Percentiles rank a stretch among this genome's conserved stretches.
Evolutionary conservation across 345 rosid genomes (phyloP).

Genomic region (Trapa bicornis): DNA sequence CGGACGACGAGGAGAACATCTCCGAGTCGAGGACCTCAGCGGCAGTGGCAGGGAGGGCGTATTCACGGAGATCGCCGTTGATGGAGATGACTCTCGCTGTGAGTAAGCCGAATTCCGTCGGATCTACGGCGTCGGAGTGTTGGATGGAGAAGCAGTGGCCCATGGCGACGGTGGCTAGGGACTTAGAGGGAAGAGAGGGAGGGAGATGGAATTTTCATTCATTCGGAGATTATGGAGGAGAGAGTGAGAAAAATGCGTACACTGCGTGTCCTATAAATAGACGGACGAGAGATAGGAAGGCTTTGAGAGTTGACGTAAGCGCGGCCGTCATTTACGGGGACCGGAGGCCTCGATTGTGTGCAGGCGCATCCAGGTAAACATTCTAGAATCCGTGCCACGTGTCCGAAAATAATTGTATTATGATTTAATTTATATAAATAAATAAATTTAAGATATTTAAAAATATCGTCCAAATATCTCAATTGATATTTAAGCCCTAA

Average conservation of each 20-base stretch:
- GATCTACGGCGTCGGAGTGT: background rate
- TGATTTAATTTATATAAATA: no score
- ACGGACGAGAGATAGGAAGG: background rate
- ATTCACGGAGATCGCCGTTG: slow-evolving; percentile 50
- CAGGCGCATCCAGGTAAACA: background rate
- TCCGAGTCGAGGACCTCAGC: slow-evolving; percentile 46
- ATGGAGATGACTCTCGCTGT: slow-evolving; percentile 53
- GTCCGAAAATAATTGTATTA: background rate
- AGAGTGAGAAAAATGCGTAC: background rate
- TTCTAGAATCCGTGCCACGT: background rate
- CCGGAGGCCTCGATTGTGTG: background rate
- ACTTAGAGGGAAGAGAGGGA: background rate
- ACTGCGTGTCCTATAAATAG: background rate
- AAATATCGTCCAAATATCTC: no score
- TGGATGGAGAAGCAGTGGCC: slow-evolving; percentile 41
- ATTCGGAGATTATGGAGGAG: background rate
- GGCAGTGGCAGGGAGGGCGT: slow-evolving; percentile 36
- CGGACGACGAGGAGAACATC: slow-evolving; percentile 15
- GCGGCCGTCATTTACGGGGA: background rate
- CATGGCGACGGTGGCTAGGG: slow-evolving; percentile 20
- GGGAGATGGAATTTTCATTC: background rate
- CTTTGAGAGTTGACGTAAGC: background rate
- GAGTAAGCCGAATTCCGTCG: slow-evolving; percentile 7
- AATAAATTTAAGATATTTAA: no score
- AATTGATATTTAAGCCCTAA: no score